phyloP scores from a whole-genome alignment of 2,329 filamentous ascomycete species.

The Pestalotiopsis sp. region DNA sequence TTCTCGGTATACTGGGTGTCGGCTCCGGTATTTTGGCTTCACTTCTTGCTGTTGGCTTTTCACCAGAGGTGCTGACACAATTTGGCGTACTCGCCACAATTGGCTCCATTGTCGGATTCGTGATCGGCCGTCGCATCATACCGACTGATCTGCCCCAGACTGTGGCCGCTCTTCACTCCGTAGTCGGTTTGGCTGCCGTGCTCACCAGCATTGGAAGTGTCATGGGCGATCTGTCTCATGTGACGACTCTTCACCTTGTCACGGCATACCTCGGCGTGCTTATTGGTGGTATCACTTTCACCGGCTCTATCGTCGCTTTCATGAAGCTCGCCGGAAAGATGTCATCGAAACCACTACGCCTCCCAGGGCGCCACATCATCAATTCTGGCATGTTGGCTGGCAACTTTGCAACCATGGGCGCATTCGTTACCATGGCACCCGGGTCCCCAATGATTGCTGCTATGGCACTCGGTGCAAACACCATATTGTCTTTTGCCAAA shows the following conservation, averaged over 20 bases:
- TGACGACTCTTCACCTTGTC: constrained; percentile 79
- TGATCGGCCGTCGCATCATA: constrained; percentile 84
- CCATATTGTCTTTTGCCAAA: constrained; percentile 77
- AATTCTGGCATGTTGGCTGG: constrained; percentile 74
- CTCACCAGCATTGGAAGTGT: constrained; percentile 87
- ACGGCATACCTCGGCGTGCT: constrained; percentile 84
- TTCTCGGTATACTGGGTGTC: constrained; percentile 84
- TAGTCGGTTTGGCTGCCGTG: constrained; percentile 86
- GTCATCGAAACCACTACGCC: constrained; percentile 71
- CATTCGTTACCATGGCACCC: constrained; percentile 79
- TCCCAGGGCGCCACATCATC: constrained; percentile 74
- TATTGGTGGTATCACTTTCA: constrained; percentile 88
- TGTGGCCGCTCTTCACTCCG: constrained; percentile 84
- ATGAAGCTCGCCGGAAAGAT: constrained; percentile 82
- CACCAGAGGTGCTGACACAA: constrained; percentile 75
- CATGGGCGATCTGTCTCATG: constrained; percentile 68
- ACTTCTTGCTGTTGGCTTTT: constrained; percentile 77
- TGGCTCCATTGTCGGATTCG: constrained; percentile 65
- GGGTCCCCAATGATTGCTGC: constrained; percentile 78
- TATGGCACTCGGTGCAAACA: constrained; percentile 73
- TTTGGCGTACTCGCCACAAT: constrained; percentile 74
- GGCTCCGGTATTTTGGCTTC: constrained; percentile 81
- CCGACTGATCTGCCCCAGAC: constrained; percentile 88
- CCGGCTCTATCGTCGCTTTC: constrained; percentile 86
- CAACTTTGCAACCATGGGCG: constrained; percentile 81